A percentile compares a stretch with the other conserved stretches of the same genome.
Conservation (phyloP, 768 basidiomycete species). For the Hirschioporus abietinus region DNA sequence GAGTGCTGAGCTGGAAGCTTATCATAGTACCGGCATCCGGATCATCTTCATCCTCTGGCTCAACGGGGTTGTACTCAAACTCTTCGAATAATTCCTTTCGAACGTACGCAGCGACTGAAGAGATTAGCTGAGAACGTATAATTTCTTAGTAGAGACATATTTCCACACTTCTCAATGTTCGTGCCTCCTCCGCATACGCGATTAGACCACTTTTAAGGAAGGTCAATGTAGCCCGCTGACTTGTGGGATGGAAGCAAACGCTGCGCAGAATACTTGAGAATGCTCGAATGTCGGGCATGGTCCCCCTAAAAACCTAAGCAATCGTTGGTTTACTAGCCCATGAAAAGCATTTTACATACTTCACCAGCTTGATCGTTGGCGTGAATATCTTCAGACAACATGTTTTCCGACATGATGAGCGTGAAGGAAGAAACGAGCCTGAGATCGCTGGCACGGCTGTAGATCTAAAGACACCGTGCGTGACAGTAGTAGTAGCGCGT, state of each 20-base stretch:
- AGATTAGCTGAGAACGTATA: constrained; percentile 4
- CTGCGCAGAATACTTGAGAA: constrained; percentile 30
- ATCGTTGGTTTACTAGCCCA: neutral
- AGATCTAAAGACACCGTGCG: neutral
- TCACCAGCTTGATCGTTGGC: neutral
- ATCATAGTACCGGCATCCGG: constrained; percentile 41
- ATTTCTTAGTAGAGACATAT: constrained; percentile 15
- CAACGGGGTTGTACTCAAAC: constrained; percentile 56
- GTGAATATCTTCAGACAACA: neutral
- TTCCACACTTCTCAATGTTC: constrained; percentile 64
- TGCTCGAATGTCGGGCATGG: constrained; percentile 77
- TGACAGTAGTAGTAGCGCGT: neutral
- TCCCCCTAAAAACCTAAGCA: constrained; percentile 58
- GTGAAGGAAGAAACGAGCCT: neutral
- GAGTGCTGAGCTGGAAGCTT: constrained; percentile 76
- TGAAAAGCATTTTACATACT: neutral
- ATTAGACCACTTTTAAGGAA: constrained; percentile 66
- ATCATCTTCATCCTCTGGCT: constrained; percentile 23
- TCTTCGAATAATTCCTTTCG: constrained; percentile 75
- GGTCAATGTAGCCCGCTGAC: constrained; percentile 67
- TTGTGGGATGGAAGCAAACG: neutral
- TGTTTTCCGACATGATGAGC: neutral
- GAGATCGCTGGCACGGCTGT: neutral
- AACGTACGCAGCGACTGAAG: constrained; percentile 79
- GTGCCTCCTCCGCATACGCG: constrained; percentile 81